These are phyloP conservation scores for Plenodomus lindquistii DNA, from an alignment of 2,329 filamentous ascomycete species.

Conservation along the genomic window DNA sequence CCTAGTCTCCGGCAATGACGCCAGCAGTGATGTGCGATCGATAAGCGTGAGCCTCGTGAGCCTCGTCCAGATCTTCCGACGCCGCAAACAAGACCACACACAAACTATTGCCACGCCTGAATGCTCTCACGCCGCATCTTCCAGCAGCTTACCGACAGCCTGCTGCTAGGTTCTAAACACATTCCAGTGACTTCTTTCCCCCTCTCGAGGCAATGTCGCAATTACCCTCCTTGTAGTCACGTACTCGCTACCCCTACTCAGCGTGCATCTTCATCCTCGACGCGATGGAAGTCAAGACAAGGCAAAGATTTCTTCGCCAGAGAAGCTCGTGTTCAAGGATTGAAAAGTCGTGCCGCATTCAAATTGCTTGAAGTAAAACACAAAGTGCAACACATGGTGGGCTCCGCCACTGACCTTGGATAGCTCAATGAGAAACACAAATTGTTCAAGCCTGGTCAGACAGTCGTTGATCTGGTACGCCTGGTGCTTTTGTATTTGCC, in stretches of 20 bases:
- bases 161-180: conserved; percentile 26
- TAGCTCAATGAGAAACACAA: conserved; percentile 82
- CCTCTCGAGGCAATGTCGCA: conserved; percentile 18
- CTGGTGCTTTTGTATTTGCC: background rate
- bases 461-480: conserved; percentile 81
- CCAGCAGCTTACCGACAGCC: conserved; percentile 40
- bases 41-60: conserved; percentile 7
- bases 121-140: conserved; percentile 46
- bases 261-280: conserved; percentile 61
- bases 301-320: conserved; percentile 70
- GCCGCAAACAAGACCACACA: conserved; percentile 1
- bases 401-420: conserved; percentile 11
- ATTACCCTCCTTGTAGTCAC: conserved; percentile 8
- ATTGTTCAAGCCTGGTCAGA: conserved; percentile 79
- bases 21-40: conserved; percentile 4
- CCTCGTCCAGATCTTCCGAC: conserved; percentile 1
- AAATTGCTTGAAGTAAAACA: conserved; percentile 80
- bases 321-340: conserved; percentile 74
- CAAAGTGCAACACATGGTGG: background rate
- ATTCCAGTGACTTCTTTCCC: conserved; percentile 7
- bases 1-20: background rate
- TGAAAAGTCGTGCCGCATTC: conserved; percentile 91
- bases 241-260: conserved; percentile 9
- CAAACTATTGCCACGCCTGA: conserved; percentile 13
- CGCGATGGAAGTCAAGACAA: conserved; percentile 82